Evolutionary conservation across 1,139 yeast species (phyloP).

Genomic region (Blastobotrys arbuscula): DNA sequence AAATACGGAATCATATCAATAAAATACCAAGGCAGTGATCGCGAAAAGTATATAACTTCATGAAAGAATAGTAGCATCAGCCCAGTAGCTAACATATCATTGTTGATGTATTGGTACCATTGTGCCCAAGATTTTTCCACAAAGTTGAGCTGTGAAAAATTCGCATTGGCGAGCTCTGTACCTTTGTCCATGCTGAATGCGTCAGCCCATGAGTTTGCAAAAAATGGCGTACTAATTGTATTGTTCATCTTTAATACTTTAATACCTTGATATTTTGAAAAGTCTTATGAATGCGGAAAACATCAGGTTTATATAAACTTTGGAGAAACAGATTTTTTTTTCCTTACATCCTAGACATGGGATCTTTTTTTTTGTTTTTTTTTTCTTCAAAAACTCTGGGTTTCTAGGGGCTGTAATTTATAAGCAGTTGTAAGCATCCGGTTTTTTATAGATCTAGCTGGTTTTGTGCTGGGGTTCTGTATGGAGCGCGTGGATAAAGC

Average conservation of each 20-base stretch:
- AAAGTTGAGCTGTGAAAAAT: conserved; percentile 16
- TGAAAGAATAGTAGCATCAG: conserved; percentile 68
- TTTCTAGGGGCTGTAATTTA: too few species aligned
- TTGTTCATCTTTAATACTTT: neutral
- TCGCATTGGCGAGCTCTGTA: conserved; percentile 3
- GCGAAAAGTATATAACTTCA: conserved; percentile 77
- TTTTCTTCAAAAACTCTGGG: too few species aligned
- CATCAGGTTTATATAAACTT: too few species aligned
- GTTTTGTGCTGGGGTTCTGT: too few species aligned
- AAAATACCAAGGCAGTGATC: conserved; percentile 83
- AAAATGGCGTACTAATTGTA: neutral
- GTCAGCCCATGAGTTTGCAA: neutral
- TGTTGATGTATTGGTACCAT: conserved; percentile 70
- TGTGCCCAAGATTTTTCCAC: conserved; percentile 77
- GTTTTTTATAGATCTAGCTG: too few species aligned
- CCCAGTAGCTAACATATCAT: conserved; percentile 83
- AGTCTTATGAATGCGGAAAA: too few species aligned
- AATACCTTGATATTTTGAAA: too few species aligned
- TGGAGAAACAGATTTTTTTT: too few species aligned
- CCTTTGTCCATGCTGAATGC: neutral
- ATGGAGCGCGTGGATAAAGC: too few species aligned
- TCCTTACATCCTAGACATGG: too few species aligned
- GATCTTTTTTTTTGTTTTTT: too few species aligned
- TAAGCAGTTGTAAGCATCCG: too few species aligned
- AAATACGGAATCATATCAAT: conserved; percentile 75